These are phyloP conservation scores for Yarrowia sp. DNA, from an alignment of 805 yeast species.

Conservation along the genomic window DNA sequence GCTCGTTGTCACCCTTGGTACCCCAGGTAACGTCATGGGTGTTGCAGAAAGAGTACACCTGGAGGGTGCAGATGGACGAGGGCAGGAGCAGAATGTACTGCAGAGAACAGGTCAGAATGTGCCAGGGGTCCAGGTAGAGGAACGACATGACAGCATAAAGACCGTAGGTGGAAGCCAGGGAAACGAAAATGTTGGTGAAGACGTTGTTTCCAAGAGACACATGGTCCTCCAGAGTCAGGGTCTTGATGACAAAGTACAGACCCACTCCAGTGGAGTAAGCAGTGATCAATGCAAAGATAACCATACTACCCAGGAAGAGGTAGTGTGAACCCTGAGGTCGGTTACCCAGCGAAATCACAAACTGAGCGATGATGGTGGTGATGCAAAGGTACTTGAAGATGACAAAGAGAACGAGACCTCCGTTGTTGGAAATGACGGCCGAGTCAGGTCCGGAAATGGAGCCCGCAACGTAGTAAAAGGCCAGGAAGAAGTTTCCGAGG, in stretches of 20 bases:
- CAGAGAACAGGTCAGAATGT: constrained; percentile 76
- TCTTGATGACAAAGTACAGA: constrained; percentile 65
- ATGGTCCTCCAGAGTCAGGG: constrained; percentile 44
- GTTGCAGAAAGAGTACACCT: constrained; percentile 95
- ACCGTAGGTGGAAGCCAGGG: constrained; percentile 88
- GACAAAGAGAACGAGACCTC: constrained; percentile 83
- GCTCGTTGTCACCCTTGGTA: constrained; percentile 88
- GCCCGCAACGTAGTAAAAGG: constrained; percentile 91
- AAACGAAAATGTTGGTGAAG: constrained; percentile 66
- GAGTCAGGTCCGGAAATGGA: constrained; percentile 56
- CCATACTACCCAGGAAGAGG: constrained; percentile 69
- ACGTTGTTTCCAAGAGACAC: constrained; percentile 46
- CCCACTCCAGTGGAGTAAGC: constrained; percentile 80
- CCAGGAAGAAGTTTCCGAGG: constrained; percentile 84
- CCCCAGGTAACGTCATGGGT: constrained; percentile 99
- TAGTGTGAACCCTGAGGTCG: constrained; percentile 94
- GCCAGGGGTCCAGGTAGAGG: constrained; percentile 95
- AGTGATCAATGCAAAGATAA: constrained; percentile 73
- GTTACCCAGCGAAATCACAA: constrained; percentile 92
- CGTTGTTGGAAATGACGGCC: constrained; percentile 49
- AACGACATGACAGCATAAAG: constrained; percentile 78
- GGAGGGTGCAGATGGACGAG: constrained; percentile 85
- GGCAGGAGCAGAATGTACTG: constrained; percentile 91
- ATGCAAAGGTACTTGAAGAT: constrained; percentile 82
- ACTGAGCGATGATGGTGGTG: constrained; percentile 80